Base-by-base conservation (phyloP, 192 early-diverging fungal genomes). In the Paraglomus brasilianum region DNA sequence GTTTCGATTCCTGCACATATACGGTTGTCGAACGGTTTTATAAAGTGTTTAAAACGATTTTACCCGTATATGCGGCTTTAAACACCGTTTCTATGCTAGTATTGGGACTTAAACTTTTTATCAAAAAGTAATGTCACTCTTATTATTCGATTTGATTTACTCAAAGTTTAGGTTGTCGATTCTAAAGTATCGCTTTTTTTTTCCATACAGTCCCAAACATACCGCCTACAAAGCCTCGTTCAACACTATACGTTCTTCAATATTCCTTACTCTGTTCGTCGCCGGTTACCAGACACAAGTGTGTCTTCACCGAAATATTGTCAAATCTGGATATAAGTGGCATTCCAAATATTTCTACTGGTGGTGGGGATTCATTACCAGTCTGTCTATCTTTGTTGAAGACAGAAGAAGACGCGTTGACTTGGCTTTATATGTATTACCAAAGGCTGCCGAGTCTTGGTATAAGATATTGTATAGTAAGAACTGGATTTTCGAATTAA, bases 341-440 rank as follows among this genome's bases (percentile, higher is more conserved):
- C 86, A 92, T 75, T 74, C 73, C 64, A 89, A 89, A 72, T 80
- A 77, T 38, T 39, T 82, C 17, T 92, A 91, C 56, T 92, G 86
- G 75, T 39, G 87, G 10, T 73, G 83, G 53, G 91, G 89, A 6
- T 66, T 87, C 22, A 63, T 83, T 21, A 83, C 81, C 30, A 71
- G 85, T 39, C 22, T 75, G 0, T 74, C 86, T 11, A 91, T 93
- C 51, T 82, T 93, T 70, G 58, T 90, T 3, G 91, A 93, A 72
- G 79, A 91, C 46, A 90, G 87, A 71, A 71, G 70, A 15, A 74
- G 87, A 59, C 77, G 91, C 15, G 73, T 80, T 10, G 90, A 93
- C 69, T 77, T 92, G 69, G 89, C 90, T 4, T 82, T 93, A 77
- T 92, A 93, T 78, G 87, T 89, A 4, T 70, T 92, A 15, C 92